Evolutionary conservation across 768 basidiomycete genomes (phyloP), one percentile per base, ranked within the genome.

Genomic region (Gymnopilus junonius): DNA sequence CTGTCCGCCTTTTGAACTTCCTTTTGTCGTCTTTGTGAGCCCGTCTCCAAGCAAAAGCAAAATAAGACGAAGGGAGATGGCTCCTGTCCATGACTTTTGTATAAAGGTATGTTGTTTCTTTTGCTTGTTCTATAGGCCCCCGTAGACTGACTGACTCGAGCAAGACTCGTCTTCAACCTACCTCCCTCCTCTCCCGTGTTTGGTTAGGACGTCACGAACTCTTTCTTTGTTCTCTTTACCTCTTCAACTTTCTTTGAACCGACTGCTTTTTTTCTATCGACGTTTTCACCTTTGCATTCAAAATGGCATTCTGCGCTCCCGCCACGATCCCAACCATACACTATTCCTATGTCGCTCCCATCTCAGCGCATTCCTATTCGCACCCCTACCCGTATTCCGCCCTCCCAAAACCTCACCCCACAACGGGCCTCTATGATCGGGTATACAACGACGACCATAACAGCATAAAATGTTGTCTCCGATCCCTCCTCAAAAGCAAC

Each of bases 401-500:
- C 25, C 55, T 56, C 2, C 57, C 59, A 37, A 61, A 42, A 15
- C 64, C 58, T 27, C 57, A 62, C 14, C 56, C 54, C 4, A 54
- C 53, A 2, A 62, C 62, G 23, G 34, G 53, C 2, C 43, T 57
- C 40, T 64, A 66, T 60, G 58, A 67, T 20, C 42, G 35, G 32
- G 61, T 51, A 5, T 59, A 64, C 34, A 64, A 65, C 31, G 51
- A 65, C 53, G 55, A 66, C 27, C 25, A 62, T 29, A 62, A 65
- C 43, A 39, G 65, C 10, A 46, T 65, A 4, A 77, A 73, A 69
- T 65, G 70, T 43, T 70, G 73, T 50, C 67, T 80, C 25, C 71
- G 71, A n/a, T 66, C 67, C 39, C 68, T 74, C 27, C 72, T 82
- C 14, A 74, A 73, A 43, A 67, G 68, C 25, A 72, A 70, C 39